Evolutionary conservation across 495 filamentous ascomycete species (phyloP).

Genomic region (Neurospora tetrasperma): DNA sequence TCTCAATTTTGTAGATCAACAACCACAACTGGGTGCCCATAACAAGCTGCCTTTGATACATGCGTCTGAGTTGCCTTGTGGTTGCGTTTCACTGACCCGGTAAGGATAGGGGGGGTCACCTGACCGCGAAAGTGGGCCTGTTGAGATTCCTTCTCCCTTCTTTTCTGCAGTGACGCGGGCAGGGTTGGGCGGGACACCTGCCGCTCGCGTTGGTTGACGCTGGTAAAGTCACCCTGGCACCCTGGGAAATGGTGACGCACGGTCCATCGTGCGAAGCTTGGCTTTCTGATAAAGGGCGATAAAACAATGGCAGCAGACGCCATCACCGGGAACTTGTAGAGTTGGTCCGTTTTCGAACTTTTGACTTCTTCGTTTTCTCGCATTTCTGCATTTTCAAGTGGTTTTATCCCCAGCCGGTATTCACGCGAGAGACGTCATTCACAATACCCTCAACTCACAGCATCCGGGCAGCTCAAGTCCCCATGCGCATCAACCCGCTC

Average conservation of each 20-base stretch:
- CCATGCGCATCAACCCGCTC: constrained; percentile 5
- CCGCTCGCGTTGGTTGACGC: not conserved
- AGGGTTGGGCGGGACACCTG: not conserved
- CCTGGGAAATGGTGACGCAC: constrained; percentile 3
- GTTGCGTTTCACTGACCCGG: not conserved
- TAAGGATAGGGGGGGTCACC: not conserved
- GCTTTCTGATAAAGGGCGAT: constrained; percentile 9
- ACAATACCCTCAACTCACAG: not conserved
- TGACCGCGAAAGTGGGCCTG: not conserved
- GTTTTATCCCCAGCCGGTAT: not conserved
- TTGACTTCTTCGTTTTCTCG: not conserved
- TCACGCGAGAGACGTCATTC: not conserved
- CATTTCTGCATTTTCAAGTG: not conserved
- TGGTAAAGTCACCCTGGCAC: not conserved
- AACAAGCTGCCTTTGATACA: not conserved
- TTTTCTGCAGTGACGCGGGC: not conserved
- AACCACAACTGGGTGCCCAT: not conserved
- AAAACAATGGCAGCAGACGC: constrained; percentile 2
- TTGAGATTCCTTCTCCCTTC: not conserved
- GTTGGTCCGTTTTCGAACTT: not conserved
- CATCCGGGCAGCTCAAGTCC: not conserved
- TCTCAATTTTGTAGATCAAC: not conserved
- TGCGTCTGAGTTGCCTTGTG: not conserved
- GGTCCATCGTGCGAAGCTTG: constrained; percentile 1
- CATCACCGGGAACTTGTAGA: not conserved